Evolutionary conservation across 805 yeast genomes (phyloP), one percentile per base, ranked within the genome.

Genomic region (Jamesozyma jinghongensis): DNA sequence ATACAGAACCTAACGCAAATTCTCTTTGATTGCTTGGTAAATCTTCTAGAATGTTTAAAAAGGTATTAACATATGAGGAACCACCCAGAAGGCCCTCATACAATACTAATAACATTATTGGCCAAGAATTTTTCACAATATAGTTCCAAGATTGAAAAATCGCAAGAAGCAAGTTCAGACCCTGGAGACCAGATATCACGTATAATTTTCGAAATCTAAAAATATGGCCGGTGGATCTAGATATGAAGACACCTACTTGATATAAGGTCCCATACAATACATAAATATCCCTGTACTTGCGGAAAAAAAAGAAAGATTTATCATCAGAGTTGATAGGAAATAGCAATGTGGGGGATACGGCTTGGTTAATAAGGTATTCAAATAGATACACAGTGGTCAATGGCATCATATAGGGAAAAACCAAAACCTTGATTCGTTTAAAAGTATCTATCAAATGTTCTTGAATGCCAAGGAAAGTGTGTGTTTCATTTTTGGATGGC

Each of bases 71-170:
- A 57, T 90, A 90, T 14, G 90, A 77, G 2, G 83, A 74, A 1
- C 98, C 97, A 1, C 97, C 98, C 10, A 90, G 68, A 17, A 92
- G 68, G 0, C 97, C 92, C 57, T 90, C 97, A 61, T 85, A 90
- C 44, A 90, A 74, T 5, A 86, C 72, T 25, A 88, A 58, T 0
- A 70, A 7, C 66, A 85, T 69, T 30, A 87, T 53, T 1, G 74
- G 50, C 69, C 81, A 83, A 2, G 90, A 73, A 30, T 65, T 70
- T 2, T 80, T 74, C 16, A 84, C 67, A 25, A 73, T 48, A 55
- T 73, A 70, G 51, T 57, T 74, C 47, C 80, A 47, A 3, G 96
- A 79, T 57, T 90, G 97, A 1, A 65, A 35, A 1, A 84, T 45
- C 32, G 82, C 70, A 1, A 84, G 32, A 0, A 66, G 37, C 19